Evolutionary conservation across 2,329 filamentous ascomycete genomes (phyloP), one percentile per base, ranked within the genome.

Genomic region (Paraconiothyrium brasiliense): DNA sequence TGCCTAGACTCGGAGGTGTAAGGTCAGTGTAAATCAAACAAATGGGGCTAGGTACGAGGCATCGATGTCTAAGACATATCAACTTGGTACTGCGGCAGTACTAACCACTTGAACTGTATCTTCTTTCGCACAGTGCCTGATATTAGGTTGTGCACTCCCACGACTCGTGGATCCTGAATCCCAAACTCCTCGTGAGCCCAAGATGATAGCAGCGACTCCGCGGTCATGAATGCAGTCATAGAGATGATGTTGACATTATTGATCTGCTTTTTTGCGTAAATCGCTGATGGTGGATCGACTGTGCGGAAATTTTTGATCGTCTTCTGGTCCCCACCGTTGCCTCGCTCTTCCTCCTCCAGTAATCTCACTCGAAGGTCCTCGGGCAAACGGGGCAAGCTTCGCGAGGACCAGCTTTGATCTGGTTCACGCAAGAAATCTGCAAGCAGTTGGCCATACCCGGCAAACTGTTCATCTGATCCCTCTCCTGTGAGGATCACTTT

Each of bases 401-500:
- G 56, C 10, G 50, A 49, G 1, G 65, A 64, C 60, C 54, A 67
- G 24, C 68, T 57, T 22, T 50, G 51, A 64, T 87, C 86, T 1
- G 79, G 67, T 65, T 86, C 85, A 11, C 80, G 78, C 1, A 88
- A 76, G 56, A 80, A 81, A 56, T 87, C 84, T 0, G 79, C 72
- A 0, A 80, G 67, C 58, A 83, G 84, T 50, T 79, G 74, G 0
- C 78, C 72, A 63, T 87, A 88, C 34, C 86, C 86, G 2, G 77
- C 81, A 67, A 87, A 87, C 54, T 83, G 78, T 74, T 87, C 85
- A 62, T 87, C 85, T 9, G 83, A 74, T 4, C 84, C 84, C 67
- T 86, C 83, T 24, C 81, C 81, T 0, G 84, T 86, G 4, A 88
- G 73, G 2, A 88, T 81, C 4, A 87, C 85, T 60, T 85, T 85